Evolutionary conservation across 441 rosid genomes (phyloP).

Genomic region (Monsonia emarginata): DNA sequence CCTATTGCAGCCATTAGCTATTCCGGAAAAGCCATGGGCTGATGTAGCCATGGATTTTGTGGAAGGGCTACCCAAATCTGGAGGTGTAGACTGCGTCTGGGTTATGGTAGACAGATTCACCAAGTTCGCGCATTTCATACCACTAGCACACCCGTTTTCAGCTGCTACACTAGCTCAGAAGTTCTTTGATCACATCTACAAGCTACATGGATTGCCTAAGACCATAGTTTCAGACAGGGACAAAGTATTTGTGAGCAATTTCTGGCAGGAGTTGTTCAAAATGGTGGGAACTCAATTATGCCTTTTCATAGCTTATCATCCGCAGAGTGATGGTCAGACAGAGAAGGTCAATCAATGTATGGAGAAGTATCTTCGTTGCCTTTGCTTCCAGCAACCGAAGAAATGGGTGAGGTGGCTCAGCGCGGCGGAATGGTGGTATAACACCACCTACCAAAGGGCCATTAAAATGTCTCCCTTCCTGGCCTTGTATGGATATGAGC

Average conservation of each 20-base stretch:
- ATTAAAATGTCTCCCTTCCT: too few relatives aligned
- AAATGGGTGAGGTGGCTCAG: too few relatives aligned
- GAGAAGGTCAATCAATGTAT: background rate
- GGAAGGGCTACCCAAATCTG: background rate
- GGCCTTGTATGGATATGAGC: too few relatives aligned
- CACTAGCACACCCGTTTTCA: background rate
- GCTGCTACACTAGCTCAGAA: background rate
- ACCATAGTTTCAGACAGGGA: background rate
- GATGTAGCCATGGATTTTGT: slow-evolving; percentile 14
- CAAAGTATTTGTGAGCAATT: background rate
- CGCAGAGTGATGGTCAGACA: background rate
- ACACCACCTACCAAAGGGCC: too few relatives aligned
- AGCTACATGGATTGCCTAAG: background rate
- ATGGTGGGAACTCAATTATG: background rate
- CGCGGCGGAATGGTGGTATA: too few relatives aligned
- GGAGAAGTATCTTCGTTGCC: background rate
- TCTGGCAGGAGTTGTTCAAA: background rate
- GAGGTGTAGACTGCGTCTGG: background rate
- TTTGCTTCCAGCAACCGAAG: too few relatives aligned
- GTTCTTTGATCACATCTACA: background rate
- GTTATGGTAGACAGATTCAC: slow-evolving; percentile 9
- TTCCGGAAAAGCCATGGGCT: background rate
- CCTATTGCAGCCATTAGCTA: background rate
- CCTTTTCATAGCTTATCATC: background rate
- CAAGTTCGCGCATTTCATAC: background rate